These are phyloP conservation scores for Corynespora cassiicola DNA, from an alignment of 2,329 filamentous ascomycete species.

Conservation along the genomic window DNA sequence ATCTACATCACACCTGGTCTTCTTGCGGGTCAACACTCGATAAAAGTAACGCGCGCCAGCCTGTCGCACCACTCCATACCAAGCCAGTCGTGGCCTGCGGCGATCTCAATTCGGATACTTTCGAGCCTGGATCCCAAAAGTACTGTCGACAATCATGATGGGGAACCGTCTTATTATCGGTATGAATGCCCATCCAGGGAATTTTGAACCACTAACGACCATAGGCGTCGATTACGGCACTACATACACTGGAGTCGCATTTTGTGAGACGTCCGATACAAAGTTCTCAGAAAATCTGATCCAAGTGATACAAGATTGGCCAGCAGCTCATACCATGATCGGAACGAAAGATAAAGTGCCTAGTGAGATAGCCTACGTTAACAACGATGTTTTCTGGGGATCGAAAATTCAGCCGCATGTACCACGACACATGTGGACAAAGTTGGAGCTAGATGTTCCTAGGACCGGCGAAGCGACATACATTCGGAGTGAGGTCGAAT, in stretches of 20 bases:
- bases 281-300: conserved; percentile 15
- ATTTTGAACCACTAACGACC: no score
- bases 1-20: no score
- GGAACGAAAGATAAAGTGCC: conserved; percentile 39
- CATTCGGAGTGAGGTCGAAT: conserved; percentile 18
- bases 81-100: no score
- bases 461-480: conserved; percentile 21
- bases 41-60: no score
- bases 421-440: conserved; percentile 40
- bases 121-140: no score
- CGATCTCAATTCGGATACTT: no score
- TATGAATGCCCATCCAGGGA: conserved; percentile 4
- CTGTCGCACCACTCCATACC: no score
- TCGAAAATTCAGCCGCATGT: conserved; percentile 20
- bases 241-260: conserved; percentile 33
- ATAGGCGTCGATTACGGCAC: conserved; percentile 30
- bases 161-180: conserved; percentile 14
- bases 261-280: conserved; percentile 31
- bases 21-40: no score
- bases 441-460: conserved; percentile 29
- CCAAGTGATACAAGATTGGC: conserved; percentile 35
- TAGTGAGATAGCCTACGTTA: conserved; percentile 25
- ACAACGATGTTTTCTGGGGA: conserved; percentile 20
- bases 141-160: no score
- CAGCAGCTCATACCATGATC: conserved; percentile 22